Evolutionary conservation across 2,329 filamentous ascomycete genomes (phyloP).

Genomic region (Cercospora citrullina): DNA sequence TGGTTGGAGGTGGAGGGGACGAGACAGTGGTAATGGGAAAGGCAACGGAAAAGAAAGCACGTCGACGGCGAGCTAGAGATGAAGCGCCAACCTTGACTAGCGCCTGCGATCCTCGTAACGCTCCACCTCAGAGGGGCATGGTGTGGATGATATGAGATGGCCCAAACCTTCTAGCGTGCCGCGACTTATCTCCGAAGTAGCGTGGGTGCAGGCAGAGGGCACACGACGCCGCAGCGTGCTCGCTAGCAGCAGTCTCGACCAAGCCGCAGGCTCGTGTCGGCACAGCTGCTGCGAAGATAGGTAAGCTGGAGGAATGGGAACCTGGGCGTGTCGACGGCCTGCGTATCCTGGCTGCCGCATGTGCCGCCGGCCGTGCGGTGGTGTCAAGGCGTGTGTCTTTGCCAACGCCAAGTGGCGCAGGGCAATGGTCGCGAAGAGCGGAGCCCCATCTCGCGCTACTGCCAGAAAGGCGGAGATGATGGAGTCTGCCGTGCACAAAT

Average conservation of each 20-base stretch:
- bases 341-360: constrained; percentile 7
- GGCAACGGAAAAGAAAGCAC: constrained; percentile 17
- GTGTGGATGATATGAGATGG: constrained; percentile 23
- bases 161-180: constrained; percentile 18
- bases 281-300: neutral
- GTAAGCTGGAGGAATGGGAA: neutral
- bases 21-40: constrained; percentile 14
- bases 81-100: constrained; percentile 23
- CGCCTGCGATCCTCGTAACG: constrained; percentile 19
- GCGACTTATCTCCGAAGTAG: constrained; percentile 27
- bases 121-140: constrained; percentile 26
- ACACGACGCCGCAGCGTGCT: neutral
- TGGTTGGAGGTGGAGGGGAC: constrained; percentile 10
- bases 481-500: constrained; percentile 2
- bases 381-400: neutral
- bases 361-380: neutral
- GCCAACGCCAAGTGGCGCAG: neutral
- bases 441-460: constrained; percentile 11
- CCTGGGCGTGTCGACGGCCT: neutral
- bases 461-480: neutral
- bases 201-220: neutral
- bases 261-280: neutral
- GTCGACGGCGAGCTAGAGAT: constrained; percentile 17
- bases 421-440: neutral
- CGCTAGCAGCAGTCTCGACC: neutral